Base-by-base conservation (phyloP, 2,329 filamentous ascomycete genomes). In the Nemania sp. region DNA sequence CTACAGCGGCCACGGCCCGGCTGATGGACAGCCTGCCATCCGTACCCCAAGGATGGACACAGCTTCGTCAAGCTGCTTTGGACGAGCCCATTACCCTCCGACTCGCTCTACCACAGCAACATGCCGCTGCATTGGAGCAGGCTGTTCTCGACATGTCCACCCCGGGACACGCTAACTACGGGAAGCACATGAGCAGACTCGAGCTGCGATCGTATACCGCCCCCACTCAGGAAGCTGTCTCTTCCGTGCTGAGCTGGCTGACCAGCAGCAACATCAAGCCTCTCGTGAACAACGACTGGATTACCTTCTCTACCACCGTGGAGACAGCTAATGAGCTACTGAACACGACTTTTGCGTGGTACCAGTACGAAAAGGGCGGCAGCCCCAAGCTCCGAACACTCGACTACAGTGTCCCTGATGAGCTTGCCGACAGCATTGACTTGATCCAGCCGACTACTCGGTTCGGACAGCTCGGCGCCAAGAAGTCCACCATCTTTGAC, bases 371-470 rank as follows among this genome's bases (percentile, higher is more conserved):
- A 52, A 75, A 76, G 26, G 80, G 79, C 20, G 77, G 75, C n/a
- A 74, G 76, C 26, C 78, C 80, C n/a, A 82, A 83, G 61, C 76
- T 82, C 7, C 76, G 80, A 10, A 78, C 80, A 0, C 73, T 77
- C 4, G 74, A 78, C 26, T 82, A 78, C 68, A 77, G 77, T 22
- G 64, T 79, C 2, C 77, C 77, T 0, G 79, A 82, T 18, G 76
- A 81, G 27, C 72, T 85, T 55, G 73, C 77, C 24, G 59, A 60
- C 15, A 70, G 79, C 67, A 81, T 86, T 71, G 80, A 85, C 62
- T 76, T 85, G 18, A 82, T 88, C 52, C 83, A 85, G 26, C 85
- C 85, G 0, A 87, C 85, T 0, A 85, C 82, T 41, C 83, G 81
- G 62, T 86, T 87, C 70, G 84, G 83, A 65, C 77, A 77, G 64